Evolutionary conservation across 202 grass and related monocot genomes (phyloP).

Genomic region (Saccharum hybrid): DNA sequence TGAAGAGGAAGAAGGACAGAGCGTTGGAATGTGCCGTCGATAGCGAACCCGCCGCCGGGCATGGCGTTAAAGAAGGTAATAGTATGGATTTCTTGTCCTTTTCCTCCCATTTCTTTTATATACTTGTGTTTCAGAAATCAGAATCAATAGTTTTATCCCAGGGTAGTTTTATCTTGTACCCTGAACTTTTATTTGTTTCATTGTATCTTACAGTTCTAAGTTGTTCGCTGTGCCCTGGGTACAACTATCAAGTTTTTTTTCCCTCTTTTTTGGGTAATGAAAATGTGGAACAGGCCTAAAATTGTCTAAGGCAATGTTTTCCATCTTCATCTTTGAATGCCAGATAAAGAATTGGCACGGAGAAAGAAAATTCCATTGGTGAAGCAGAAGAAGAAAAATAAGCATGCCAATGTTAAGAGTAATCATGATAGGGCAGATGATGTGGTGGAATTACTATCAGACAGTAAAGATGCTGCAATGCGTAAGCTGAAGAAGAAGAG

Average conservation of each 20-base stretch:
- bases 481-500: constrained; percentile 49
- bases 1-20: constrained; percentile 69
- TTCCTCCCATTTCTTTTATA: constrained; percentile 4
- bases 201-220: not conserved
- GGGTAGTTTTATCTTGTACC: not conserved
- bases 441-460: constrained; percentile 12
- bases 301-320: constrained; percentile 17
- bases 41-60: constrained; percentile 16
- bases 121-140: not conserved
- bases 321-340: constrained; percentile 20
- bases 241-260: constrained; percentile 9
- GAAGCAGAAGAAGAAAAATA: constrained; percentile 54
- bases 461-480: constrained; percentile 18
- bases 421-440: not conserved
- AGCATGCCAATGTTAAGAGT: constrained; percentile 41
- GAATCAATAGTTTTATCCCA: not conserved
- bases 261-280: not conserved
- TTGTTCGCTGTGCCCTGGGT: constrained; percentile 15
- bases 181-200: not conserved
- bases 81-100: not conserved
- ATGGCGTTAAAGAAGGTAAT: constrained; percentile 42
- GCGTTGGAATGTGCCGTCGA: constrained; percentile 24
- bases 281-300: constrained; percentile 12
- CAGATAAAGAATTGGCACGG: constrained; percentile 46
- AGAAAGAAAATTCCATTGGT: constrained; percentile 44